A percentile compares a stretch with the other conserved stretches of the same genome.
phyloP scores from a whole-genome alignment of 1,284 basidiomycete species.

The Ustilago hordei region DNA sequence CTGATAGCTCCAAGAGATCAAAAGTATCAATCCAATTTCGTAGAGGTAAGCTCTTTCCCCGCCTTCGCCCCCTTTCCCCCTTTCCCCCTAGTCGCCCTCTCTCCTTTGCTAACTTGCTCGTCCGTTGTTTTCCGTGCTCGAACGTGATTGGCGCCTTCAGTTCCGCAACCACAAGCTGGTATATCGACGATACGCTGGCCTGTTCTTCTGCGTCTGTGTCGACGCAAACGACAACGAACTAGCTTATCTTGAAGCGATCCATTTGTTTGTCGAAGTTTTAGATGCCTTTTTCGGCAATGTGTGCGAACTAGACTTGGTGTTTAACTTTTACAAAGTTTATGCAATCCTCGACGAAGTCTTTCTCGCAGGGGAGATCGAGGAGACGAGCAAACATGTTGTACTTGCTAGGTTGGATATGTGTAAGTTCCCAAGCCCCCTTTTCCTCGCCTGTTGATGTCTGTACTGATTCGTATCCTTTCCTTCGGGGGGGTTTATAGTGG shows the following conservation, averaged over 20 bases:
- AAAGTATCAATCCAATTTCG: slow-evolving; percentile 99
- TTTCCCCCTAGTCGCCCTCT: background rate
- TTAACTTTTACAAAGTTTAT: slow-evolving; percentile 99
- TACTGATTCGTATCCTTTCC: background rate
- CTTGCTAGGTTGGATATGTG: slow-evolving; percentile 80
- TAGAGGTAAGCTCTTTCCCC: slow-evolving; percentile 79
- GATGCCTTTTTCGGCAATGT: slow-evolving; percentile 99
- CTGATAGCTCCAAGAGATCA: slow-evolving; percentile 96
- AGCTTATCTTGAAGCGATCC: slow-evolving; percentile 95
- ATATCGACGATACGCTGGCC: slow-evolving; percentile 77
- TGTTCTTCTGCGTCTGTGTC: slow-evolving; percentile 92
- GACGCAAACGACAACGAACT: slow-evolving; percentile 98
- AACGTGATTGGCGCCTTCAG: slow-evolving; percentile 11
- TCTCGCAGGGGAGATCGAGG: slow-evolving; percentile 97
- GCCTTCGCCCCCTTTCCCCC: background rate
- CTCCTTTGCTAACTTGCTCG: background rate
- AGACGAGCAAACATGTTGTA: slow-evolving; percentile 96
- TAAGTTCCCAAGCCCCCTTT: slow-evolving; percentile 35
- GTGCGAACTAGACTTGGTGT: slow-evolving; percentile 94
- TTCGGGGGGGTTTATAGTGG: slow-evolving; percentile 11
- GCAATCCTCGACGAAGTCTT: slow-evolving; percentile 98
- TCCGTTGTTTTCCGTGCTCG: no score
- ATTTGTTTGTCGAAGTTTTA: slow-evolving; percentile 97
- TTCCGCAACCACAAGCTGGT: slow-evolving; percentile 65
- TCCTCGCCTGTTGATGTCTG: background rate